These are phyloP conservation scores for Symmetrospora coprosmae DNA, from an alignment of 768 basidiomycete genomes.

Conservation along the genomic window DNA sequence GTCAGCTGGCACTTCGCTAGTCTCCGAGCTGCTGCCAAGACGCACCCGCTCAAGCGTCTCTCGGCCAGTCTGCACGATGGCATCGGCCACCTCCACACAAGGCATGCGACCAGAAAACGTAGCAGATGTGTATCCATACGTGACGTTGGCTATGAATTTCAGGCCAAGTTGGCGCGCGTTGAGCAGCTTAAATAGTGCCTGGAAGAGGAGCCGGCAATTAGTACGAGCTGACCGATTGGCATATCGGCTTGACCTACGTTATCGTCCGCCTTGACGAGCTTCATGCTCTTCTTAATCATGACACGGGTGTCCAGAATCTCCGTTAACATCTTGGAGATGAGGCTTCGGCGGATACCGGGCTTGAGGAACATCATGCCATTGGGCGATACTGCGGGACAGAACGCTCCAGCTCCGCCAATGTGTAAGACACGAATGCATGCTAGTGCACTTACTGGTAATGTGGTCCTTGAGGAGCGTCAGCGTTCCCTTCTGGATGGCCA, in stretches of 20 bases:
- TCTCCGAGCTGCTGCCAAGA: background rate
- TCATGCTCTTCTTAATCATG: constrained; percentile 98
- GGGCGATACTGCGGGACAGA: constrained; percentile 80
- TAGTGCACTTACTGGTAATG: constrained; percentile 45
- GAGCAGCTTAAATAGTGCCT: constrained; percentile 62
- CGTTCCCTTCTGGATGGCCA: constrained; percentile 53
- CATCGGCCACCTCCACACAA: constrained; percentile 92
- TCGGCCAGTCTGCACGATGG: constrained; percentile 88
- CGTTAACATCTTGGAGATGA: constrained; percentile 76
- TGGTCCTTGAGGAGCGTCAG: constrained; percentile 59
- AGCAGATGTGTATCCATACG: constrained; percentile 85
- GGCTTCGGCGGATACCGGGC: constrained; percentile 61
- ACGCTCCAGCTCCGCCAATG: background rate
- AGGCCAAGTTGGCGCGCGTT: constrained; percentile 84
- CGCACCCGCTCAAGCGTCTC: constrained; percentile 84
- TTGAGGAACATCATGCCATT: constrained; percentile 94
- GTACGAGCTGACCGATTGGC: too few relatives aligned
- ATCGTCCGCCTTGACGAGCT: constrained; percentile 50
- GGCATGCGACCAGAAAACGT: constrained; percentile 96
- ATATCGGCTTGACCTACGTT: background rate
- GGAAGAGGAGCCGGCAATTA: too few relatives aligned
- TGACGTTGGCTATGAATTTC: constrained; percentile 79
- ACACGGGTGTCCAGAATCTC: constrained; percentile 88
- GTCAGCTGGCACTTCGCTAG: background rate
- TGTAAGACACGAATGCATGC: too few relatives aligned